Base-by-base conservation (phyloP, 495 filamentous ascomycete genomes). In the Xylaria bambusicola region DNA sequence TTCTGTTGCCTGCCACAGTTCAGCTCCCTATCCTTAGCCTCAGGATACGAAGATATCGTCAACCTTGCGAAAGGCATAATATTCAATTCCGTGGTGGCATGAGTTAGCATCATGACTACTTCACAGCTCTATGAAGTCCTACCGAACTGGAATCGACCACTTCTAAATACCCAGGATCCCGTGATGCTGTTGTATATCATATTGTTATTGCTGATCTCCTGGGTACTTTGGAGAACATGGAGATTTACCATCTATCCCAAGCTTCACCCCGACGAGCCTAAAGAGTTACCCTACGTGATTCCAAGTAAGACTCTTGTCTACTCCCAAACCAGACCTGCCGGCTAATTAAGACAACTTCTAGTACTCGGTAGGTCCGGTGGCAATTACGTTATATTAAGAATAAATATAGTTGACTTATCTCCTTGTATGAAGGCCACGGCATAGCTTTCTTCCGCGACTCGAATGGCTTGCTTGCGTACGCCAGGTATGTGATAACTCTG, bases 281-380 rank as follows among this genome's bases (percentile, higher is more conserved):
- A 66, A 29, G 56, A 69, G 50, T 20, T 63, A 24, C 67, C 67
- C 4, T 70, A 70, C 31, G 69, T 66, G 67, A 64, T 70, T 40
- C 67, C 67, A 44, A 38, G 52, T 55, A 27, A 44, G 44, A 10
- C 9, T 55, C 29, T 15, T 15, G 18, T 2, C 52, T 17, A 23
- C 35, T 2, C 26, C 10, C n/a, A 26, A 4, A 55, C 31, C 7
- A 9, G 2, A 48, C 17, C 17, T 4, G 24, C 29, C 1, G 21
- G 17, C 45, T 48, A 29, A 29, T n/a, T 33, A 6, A 33, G 6
- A 9, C 3, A 38, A 7, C 3, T 29, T 3, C 13, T 48, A 48
- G 45, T 48, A 10, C n/a, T 48, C 12, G 45, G 45, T 48, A 1
- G 13, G 45, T 29, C 2, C 13, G 13, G 12, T 13, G n/a, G 45